Evolutionary conservation across 805 yeast genomes (phyloP).

Genomic region (Starmera dryadoides): DNA sequence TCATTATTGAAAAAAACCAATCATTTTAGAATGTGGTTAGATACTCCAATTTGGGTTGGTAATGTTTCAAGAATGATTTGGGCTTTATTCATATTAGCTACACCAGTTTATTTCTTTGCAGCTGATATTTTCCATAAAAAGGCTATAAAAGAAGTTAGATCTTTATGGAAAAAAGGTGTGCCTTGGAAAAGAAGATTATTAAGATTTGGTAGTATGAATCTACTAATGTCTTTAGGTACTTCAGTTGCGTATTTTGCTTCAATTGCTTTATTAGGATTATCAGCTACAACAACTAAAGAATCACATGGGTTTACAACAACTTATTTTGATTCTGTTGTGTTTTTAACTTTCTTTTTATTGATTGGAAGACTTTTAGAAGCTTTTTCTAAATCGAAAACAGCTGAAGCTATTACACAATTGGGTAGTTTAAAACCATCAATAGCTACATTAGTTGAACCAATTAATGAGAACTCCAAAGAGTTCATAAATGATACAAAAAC

Average conservation of each 20-base stretch:
- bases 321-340: slow-evolving; percentile 75
- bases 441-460: slow-evolving; percentile 36
- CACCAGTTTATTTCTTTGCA: slow-evolving; percentile 69
- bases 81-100: slow-evolving; percentile 56
- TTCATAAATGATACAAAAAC: slow-evolving; percentile 24
- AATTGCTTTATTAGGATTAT: slow-evolving; percentile 43
- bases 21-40: slow-evolving; percentile 43
- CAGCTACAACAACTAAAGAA: slow-evolving; percentile 23
- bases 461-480: slow-evolving; percentile 12
- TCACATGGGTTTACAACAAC: slow-evolving; percentile 47
- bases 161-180: slow-evolving; percentile 50
- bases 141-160: slow-evolving; percentile 50
- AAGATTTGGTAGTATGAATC: slow-evolving; percentile 72
- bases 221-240: slow-evolving; percentile 68
- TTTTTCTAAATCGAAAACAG: slow-evolving; percentile 58
- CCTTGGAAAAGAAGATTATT: slow-evolving; percentile 50
- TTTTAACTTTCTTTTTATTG: slow-evolving; percentile 61
- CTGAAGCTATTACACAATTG: slow-evolving; percentile 52
- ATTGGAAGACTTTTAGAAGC: slow-evolving; percentile 67
- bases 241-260: slow-evolving; percentile 66
- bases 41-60: slow-evolving; percentile 57
- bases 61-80: slow-evolving; percentile 56
- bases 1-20: slow-evolving; percentile 39
- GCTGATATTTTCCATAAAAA: slow-evolving; percentile 68
- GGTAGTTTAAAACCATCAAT: slow-evolving; percentile 41